These are phyloP conservation scores for Astragalus membranaceus DNA, from an alignment of 306 rosid species.

Conservation along the genomic window DNA sequence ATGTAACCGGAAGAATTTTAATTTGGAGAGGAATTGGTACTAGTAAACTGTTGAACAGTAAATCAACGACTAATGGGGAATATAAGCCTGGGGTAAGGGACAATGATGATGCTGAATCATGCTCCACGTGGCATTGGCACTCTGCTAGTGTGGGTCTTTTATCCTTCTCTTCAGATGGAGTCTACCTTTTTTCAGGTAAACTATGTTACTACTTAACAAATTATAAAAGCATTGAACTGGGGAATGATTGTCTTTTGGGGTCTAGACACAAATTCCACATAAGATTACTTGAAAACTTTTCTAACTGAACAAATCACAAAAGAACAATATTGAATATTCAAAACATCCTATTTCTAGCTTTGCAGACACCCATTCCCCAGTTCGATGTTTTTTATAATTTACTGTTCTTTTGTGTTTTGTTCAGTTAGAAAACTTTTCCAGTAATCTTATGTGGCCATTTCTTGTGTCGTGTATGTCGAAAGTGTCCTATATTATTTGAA, in stretches of 20 bases:
- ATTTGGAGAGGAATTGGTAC: constrained; percentile 76
- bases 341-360: neutral
- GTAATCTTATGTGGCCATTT: neutral
- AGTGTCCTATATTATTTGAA: neutral
- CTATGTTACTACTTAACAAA: neutral
- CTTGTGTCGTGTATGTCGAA: neutral
- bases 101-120: constrained; percentile 78
- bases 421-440: neutral
- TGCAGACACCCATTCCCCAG: neutral
- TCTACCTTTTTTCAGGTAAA: constrained; percentile 78
- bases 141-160: constrained; percentile 52
- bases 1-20: constrained; percentile 78
- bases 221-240: neutral
- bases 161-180: constrained; percentile 82
- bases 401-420: neutral
- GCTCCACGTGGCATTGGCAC: constrained; percentile 95
- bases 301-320: neutral
- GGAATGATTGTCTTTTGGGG: neutral
- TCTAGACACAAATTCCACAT: neutral
- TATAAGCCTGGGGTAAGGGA: constrained; percentile 74
- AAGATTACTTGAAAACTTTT: neutral
- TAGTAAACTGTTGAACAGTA: constrained; percentile 21
- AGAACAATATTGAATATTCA: neutral
- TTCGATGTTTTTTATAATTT: neutral
- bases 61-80: constrained; percentile 28